A percentile compares a stretch with the other conserved stretches of the same genome.
Evolutionary conservation across 352 stramenopile species (phyloP).

Genomic region (Phytophthora sojae): DNA sequence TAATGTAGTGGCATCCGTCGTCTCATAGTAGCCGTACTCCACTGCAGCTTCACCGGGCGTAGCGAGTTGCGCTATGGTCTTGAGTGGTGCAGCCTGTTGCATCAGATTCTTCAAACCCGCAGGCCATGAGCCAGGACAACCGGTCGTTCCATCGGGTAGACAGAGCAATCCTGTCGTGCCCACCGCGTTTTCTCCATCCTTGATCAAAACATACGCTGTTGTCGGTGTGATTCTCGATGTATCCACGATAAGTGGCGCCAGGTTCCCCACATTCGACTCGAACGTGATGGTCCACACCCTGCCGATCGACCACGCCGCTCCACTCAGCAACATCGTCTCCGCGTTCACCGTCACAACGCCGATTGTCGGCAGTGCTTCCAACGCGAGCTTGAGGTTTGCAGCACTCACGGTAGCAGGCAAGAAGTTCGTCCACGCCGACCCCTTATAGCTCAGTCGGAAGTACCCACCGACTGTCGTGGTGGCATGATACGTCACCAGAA

Average conservation of each 20-base stretch:
- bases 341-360: slow-evolving; percentile 62
- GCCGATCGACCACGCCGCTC: slow-evolving; percentile 43
- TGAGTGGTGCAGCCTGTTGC: slow-evolving; percentile 19
- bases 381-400: slow-evolving; percentile 58
- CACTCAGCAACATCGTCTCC: slow-evolving; percentile 13
- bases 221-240: slow-evolving; percentile 65
- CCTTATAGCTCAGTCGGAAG: slow-evolving; percentile 82
- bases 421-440: slow-evolving; percentile 76
- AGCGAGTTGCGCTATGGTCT: slow-evolving; percentile 24
- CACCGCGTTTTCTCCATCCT: slow-evolving; percentile 85
- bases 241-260: slow-evolving; percentile 63
- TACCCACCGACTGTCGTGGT: slow-evolving; percentile 54
- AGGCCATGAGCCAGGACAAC: slow-evolving; percentile 61
- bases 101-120: slow-evolving; percentile 4
- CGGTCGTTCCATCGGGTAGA: slow-evolving; percentile 42
- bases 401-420: slow-evolving; percentile 49
- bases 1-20: slow-evolving; percentile 57
- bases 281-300: slow-evolving; percentile 85
- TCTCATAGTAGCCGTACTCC: slow-evolving; percentile 79
- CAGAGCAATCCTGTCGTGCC: slow-evolving; percentile 47
- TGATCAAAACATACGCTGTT: slow-evolving; percentile 59
- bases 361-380: slow-evolving; percentile 73
- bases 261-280: slow-evolving; percentile 66
- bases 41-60: slow-evolving; percentile 61
- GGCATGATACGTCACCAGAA: slow-evolving; percentile 66